Evolutionary conservation across 177 flowering plant species (phyloP), one percentile per base, ranked within the genome.

Genomic region (Vitis hybrid): DNA sequence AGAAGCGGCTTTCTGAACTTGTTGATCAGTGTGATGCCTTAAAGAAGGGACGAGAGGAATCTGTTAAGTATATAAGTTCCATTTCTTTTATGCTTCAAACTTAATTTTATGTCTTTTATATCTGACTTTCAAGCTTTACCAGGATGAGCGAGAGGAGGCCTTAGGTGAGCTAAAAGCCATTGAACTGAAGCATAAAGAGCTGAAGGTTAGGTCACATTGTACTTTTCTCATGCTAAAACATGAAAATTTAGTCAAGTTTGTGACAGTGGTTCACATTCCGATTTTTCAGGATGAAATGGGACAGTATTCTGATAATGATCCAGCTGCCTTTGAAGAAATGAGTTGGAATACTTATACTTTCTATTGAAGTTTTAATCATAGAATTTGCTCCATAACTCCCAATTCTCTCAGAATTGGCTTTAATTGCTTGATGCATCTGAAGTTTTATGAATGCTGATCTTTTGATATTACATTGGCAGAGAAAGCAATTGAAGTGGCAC

Each of bases 221-320:
- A 55, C 45, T 14, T 18, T 66, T 31, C 1, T 53, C n/a, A 58
- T 51, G 50, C 55, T 10, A 18, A 3, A 39, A 22, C 10, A 39
- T 45, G 10, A 52, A 22, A 49, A 7, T 12, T 60, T 60, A 5
- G 64, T 22, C 49, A 51, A 66, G 56, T 64, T 33, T 55, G 58
- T 72, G 20, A 71, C 26, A 51, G 5, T 65, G 62, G 55, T 51
- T 16, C 50, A 26, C 71, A 31, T 60, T 67, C 61, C 66, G 49
- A 55, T 67, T 65, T 60, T 75, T 51, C 81, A 93, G 99, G 87
- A 84, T 18, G 98, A 95, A 83, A 78, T 95, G 89, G 83, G 55
- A 62, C 85, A 83, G 51, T 92, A 86, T 82, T 89, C 97, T 53
- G 99, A 91, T 79, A 95, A 91, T 77, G 99, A 95, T 80, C 99